A percentile compares a stretch with the other conserved stretches of the same genome.
These are phyloP conservation scores for Cercospora citrullina DNA, from an alignment of 2,329 filamentous ascomycete genomes.

Conservation along the genomic window DNA sequence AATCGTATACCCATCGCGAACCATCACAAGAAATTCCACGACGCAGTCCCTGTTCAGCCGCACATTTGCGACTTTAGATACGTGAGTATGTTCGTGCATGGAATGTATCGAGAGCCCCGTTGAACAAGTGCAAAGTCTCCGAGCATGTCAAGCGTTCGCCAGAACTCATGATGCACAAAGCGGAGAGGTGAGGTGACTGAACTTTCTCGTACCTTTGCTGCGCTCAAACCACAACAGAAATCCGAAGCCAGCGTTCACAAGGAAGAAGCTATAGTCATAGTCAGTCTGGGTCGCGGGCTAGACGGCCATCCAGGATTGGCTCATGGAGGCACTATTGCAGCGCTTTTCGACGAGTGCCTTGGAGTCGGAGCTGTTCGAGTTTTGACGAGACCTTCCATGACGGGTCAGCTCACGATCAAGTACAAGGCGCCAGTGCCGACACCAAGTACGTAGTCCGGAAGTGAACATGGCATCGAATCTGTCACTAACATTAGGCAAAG, in stretches of 20 bases:
- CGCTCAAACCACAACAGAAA: slow-evolving; percentile 2
- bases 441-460: slow-evolving; percentile 6
- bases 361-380: slow-evolving; percentile 11
- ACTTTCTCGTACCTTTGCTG: background rate
- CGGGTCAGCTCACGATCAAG: slow-evolving; percentile 16
- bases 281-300: slow-evolving; percentile 15
- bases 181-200: background rate
- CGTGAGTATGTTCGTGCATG: slow-evolving; percentile 1
- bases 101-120: background rate
- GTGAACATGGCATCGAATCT: background rate
- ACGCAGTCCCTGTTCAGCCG: slow-evolving; percentile 15
- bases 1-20: slow-evolving; percentile 13
- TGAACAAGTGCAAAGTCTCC: background rate
- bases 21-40: slow-evolving; percentile 18
- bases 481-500: background rate
- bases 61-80: slow-evolving; percentile 17
- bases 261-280: slow-evolving; percentile 17
- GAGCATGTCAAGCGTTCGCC: slow-evolving; percentile 16
- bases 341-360: slow-evolving; percentile 19
- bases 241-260: background rate
- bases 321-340: slow-evolving; percentile 18
- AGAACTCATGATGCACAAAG: background rate
- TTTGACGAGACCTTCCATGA: slow-evolving; percentile 12
- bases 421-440: slow-evolving; percentile 19
- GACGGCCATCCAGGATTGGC: slow-evolving; percentile 17